These are phyloP conservation scores for Durusdinium trenchii DNA, from an alignment of 73 alveolate species.

Conservation along the genomic window DNA sequence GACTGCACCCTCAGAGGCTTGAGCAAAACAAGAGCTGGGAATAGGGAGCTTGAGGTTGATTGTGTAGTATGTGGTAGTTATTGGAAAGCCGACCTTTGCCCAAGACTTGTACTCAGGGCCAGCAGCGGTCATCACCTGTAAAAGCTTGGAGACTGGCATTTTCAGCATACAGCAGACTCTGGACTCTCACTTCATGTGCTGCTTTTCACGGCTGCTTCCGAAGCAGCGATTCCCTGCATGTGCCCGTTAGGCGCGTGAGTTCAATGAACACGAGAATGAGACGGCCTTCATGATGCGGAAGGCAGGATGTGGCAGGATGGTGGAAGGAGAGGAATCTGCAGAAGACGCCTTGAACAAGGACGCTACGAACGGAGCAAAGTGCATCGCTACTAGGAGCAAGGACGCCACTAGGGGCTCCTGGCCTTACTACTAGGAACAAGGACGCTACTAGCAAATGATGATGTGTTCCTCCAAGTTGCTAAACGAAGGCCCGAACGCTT, in stretches of 20 bases:
- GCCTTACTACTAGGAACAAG: no score
- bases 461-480: not conserved
- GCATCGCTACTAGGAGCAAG: no score
- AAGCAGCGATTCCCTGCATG: not conserved
- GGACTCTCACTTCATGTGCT: no score
- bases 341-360: no score
- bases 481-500: not conserved
- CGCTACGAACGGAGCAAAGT: no score
- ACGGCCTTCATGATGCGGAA: conserved; percentile 92
- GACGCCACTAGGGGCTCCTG: no score
- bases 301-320: not conserved
- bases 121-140: no score
- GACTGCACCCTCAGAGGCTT: conserved; percentile 22
- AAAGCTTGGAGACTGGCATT: no score
- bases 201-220: not conserved
- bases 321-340: no score
- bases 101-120: no score
- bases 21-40: not conserved
- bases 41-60: not conserved
- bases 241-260: conserved; percentile 53
- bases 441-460: not conserved
- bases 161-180: no score
- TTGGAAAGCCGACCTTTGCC: no score
- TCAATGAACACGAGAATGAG: conserved; percentile 74
- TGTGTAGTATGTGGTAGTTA: not conserved